These are phyloP conservation scores for Amylostereum areolatum DNA, from an alignment of 1,284 basidiomycete genomes.

Conservation along the genomic window DNA sequence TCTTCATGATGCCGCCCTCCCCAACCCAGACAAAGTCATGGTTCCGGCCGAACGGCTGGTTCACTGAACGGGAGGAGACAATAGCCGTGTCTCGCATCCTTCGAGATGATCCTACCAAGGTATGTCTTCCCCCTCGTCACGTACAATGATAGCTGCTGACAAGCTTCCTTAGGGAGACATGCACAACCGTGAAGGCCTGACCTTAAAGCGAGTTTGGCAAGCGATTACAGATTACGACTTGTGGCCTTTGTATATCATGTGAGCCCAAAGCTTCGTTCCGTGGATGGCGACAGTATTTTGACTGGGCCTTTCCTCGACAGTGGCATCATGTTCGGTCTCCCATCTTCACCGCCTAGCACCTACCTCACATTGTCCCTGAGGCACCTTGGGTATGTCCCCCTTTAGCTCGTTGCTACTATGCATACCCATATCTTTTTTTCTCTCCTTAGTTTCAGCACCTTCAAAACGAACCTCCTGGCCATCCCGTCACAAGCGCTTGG, in stretches of 20 bases:
- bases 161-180: conserved; percentile 43
- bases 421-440: background rate
- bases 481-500: conserved; percentile 42
- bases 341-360: conserved; percentile 38
- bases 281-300: background rate
- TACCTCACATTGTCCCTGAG: conserved; percentile 61
- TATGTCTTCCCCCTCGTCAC: conserved; percentile 8
- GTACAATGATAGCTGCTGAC: background rate
- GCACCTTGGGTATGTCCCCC: conserved; percentile 39
- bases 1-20: conserved; percentile 64
- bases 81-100: conserved; percentile 56
- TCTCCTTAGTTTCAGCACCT: conserved; percentile 45
- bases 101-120: conserved; percentile 66
- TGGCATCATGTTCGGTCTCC: conserved; percentile 41
- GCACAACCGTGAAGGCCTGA: conserved; percentile 72
- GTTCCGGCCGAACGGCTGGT: conserved; percentile 70
- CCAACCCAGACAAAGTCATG: conserved; percentile 65
- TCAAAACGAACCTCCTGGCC: conserved; percentile 53
- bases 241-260: conserved; percentile 66
- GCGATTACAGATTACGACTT: conserved; percentile 59
- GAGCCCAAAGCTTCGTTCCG: conserved; percentile 23
- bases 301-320: conserved; percentile 15
- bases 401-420: background rate
- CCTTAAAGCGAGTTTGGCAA: conserved; percentile 45
- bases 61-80: conserved; percentile 48